Evolutionary conservation across 176 grass and related monocot species (phyloP).

Genomic region (Oryza meridionalis): DNA sequence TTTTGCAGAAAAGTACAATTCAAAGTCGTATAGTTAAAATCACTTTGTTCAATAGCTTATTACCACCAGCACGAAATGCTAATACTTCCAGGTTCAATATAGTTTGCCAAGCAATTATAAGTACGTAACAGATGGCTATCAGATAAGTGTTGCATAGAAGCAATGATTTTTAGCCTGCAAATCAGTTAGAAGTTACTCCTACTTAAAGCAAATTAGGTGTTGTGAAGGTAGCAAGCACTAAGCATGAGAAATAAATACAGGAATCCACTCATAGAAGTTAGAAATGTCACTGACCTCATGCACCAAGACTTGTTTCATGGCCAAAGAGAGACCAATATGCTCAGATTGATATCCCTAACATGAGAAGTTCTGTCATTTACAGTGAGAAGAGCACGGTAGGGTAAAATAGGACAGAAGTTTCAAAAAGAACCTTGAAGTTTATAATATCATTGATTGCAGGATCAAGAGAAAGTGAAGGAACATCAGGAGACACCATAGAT

Average conservation of each 20-base stretch:
- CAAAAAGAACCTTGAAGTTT: conserved; percentile 74
- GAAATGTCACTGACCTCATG: conserved; percentile 65
- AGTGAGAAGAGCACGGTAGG: conserved; percentile 32
- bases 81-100: conserved; percentile 18
- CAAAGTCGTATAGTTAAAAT: neutral
- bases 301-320: conserved; percentile 82
- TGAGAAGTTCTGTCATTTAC: conserved; percentile 45
- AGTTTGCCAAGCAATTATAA: conserved; percentile 20
- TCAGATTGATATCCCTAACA: conserved; percentile 78
- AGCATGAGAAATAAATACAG: conserved; percentile 33
- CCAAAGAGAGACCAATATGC: conserved; percentile 70
- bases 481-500: conserved; percentile 60
- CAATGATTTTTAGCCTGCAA: conserved; percentile 23
- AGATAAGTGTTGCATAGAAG: conserved; percentile 9
- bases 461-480: conserved; percentile 58
- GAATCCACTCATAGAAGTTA: conserved; percentile 17
- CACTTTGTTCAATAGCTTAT: conserved; percentile 4
- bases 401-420: conserved; percentile 27
- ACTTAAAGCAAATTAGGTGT: conserved; percentile 10
- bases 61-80: neutral
- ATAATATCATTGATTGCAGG: conserved; percentile 74
- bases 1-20: conserved; percentile 8
- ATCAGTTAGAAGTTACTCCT: neutral
- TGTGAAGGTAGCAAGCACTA: conserved; percentile 31
- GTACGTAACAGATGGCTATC: neutral